phyloP scores from a whole-genome alignment of 495 filamentous ascomycete genomes.

The Talaromyces adpressus region DNA sequence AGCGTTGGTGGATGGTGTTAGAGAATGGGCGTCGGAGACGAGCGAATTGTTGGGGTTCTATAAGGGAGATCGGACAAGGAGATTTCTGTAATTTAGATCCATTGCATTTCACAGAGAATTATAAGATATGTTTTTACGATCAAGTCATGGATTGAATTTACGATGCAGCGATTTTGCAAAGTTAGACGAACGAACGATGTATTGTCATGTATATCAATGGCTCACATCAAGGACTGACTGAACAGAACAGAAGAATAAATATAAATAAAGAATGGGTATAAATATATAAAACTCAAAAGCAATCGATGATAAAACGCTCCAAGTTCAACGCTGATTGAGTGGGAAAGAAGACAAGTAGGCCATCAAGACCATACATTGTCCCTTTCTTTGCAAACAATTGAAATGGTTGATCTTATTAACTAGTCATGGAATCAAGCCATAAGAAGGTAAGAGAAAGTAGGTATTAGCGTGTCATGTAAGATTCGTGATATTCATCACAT shows the following conservation, averaged over 20 bases:
- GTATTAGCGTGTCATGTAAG: neutral
- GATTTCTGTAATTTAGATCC: conserved; percentile 23
- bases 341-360: neutral
- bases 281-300: conserved; percentile 8
- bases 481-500: conserved; percentile 1
- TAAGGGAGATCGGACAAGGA: conserved; percentile 45
- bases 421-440: neutral
- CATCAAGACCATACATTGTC: neutral
- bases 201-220: neutral
- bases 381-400: neutral
- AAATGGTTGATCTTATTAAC: neutral
- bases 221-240: neutral
- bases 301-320: neutral
- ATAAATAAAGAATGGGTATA: conserved; percentile 22
- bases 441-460: neutral
- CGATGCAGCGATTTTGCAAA: neutral
- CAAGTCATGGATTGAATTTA: neutral
- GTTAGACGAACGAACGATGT: neutral
- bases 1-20: conserved; percentile 71
- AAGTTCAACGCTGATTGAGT: neutral
- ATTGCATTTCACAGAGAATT: neutral
- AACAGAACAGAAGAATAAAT: conserved; percentile 3
- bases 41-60: conserved; percentile 65
- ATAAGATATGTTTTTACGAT: neutral
- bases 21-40: conserved; percentile 65